A percentile compares a stretch with the other conserved stretches of the same genome.
These are phyloP conservation scores for Lanmaoa rubissima DNA, from an alignment of 768 basidiomycete genomes.

Conservation along the genomic window DNA sequence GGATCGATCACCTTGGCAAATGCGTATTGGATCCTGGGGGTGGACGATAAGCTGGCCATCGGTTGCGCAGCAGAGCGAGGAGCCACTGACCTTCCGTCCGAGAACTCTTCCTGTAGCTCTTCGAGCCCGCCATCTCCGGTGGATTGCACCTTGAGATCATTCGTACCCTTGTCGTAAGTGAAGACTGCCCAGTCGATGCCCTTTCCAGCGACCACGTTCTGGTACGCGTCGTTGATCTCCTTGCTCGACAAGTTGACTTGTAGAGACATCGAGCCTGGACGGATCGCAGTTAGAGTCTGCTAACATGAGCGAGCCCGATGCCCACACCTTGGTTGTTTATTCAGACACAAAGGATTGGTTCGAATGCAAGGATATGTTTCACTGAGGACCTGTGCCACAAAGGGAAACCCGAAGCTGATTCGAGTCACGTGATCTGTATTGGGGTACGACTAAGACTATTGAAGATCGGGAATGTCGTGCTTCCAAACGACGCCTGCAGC, in stretches of 20 bases:
- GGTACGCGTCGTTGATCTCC: conserved; percentile 72
- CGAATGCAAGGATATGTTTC: background rate
- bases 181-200: conserved; percentile 77
- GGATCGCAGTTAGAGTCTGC: background rate
- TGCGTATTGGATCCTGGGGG: conserved; percentile 85
- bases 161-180: conserved; percentile 78
- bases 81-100: conserved; percentile 74
- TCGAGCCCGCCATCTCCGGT: conserved; percentile 88
- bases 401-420: background rate
- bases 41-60: conserved; percentile 2
- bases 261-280: conserved; percentile 56
- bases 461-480: conserved; percentile 46
- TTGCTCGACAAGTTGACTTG: conserved; percentile 75
- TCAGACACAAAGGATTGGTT: background rate
- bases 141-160: conserved; percentile 84
- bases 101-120: conserved; percentile 92
- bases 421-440: conserved; percentile 17
- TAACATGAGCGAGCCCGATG: background rate
- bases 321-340: background rate
- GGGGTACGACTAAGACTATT: background rate
- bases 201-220: conserved; percentile 64
- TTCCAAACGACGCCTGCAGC: conserved; percentile 53
- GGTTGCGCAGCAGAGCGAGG: background rate
- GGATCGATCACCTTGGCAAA: conserved; percentile 84
- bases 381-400: background rate